A percentile compares a stretch with the other conserved stretches of the same genome.
Evolutionary conservation across 2,329 filamentous ascomycete species (phyloP).

Genomic region (Xylaria sp.): DNA sequence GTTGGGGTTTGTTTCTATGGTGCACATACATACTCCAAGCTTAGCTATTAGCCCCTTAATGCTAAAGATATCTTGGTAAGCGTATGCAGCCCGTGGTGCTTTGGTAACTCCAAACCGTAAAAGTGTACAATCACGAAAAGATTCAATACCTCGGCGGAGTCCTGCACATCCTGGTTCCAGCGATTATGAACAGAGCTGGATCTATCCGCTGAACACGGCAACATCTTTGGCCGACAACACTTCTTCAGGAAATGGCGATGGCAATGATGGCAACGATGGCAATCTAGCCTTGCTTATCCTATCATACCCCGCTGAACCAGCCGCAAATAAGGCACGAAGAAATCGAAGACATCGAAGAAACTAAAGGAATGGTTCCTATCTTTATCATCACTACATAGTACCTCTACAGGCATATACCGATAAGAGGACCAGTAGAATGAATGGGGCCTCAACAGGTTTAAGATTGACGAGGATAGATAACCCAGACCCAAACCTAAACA

Average conservation of each 20-base stretch:
- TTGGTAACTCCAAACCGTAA: background rate
- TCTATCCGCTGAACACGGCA: background rate
- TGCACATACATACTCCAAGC: slow-evolving; percentile 12
- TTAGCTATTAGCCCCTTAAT: slow-evolving; percentile 13
- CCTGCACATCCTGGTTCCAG: background rate
- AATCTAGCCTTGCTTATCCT: background rate
- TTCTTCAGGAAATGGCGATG: background rate
- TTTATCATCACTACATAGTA: no score
- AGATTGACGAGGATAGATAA: no score
- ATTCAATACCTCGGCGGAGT: background rate
- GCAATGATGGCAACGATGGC: background rate
- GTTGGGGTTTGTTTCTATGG: slow-evolving; percentile 26
- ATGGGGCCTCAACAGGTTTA: no score
- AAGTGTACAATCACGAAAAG: slow-evolving; percentile 16
- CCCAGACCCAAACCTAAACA: no score
- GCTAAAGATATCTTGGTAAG: slow-evolving; percentile 16
- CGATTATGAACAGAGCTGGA: background rate
- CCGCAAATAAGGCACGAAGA: background rate
- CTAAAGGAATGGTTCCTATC: no score
- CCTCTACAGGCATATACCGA: no score
- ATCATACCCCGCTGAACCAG: background rate
- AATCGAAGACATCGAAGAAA: background rate
- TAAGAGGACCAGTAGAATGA: no score
- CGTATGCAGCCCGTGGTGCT: background rate
- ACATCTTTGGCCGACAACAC: background rate